Evolutionary conservation across 208 protist genomes (phyloP).

Genomic region (Leishmania turanica): DNA sequence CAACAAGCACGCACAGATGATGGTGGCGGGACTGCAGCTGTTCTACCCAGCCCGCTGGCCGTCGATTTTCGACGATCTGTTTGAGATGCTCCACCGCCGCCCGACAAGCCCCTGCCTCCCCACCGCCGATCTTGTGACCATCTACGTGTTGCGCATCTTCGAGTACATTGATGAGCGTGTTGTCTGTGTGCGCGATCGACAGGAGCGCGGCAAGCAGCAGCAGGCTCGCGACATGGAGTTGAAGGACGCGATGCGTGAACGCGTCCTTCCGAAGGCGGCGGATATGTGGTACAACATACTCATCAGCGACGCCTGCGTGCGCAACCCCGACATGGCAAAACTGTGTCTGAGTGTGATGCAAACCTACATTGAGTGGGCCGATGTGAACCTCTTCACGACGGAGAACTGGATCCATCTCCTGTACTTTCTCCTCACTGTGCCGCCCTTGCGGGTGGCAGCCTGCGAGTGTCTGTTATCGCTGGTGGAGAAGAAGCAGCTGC

Average conservation of each 20-base stretch:
- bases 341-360: conserved; percentile 68
- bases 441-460: conserved; percentile 43
- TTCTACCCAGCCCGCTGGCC: conserved; percentile 75
- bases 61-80: conserved; percentile 66
- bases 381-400: conserved; percentile 63
- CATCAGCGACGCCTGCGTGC: conserved; percentile 54
- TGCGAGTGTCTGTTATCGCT: conserved; percentile 68
- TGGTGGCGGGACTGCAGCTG: conserved; percentile 64
- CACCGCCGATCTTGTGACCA: conserved; percentile 40
- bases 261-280: conserved; percentile 58
- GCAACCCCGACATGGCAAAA: conserved; percentile 48
- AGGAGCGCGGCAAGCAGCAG: conserved; percentile 59
- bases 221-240: conserved; percentile 70
- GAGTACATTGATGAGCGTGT: conserved; percentile 87
- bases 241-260: conserved; percentile 81
- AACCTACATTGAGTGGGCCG: conserved; percentile 84
- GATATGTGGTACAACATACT: conserved; percentile 57
- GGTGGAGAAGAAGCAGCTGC: conserved; percentile 83
- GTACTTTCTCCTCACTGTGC: conserved; percentile 58
- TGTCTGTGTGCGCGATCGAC: conserved; percentile 61
- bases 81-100: conserved; percentile 52
- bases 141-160: conserved; percentile 83
- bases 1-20: conserved; percentile 88
- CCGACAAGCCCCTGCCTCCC: conserved; percentile 23
- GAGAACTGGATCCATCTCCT: conserved; percentile 76